phyloP scores from a whole-genome alignment of 768 basidiomycete species.

The Paxillus involutus region DNA sequence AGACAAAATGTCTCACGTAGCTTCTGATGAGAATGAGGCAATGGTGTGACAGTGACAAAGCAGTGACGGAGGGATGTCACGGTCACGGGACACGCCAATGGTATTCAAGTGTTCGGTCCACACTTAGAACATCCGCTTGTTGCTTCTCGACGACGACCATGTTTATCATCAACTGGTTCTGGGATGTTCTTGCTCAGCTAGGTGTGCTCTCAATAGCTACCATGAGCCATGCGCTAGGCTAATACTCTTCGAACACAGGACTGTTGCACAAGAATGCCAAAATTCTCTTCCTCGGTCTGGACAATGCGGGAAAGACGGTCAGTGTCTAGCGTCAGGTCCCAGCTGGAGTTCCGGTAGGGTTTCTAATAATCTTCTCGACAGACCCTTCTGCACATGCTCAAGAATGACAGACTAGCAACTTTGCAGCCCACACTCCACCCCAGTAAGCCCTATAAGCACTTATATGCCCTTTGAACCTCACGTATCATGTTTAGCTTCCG shows the following conservation, averaged over 20 bases:
- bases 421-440: slow-evolving; percentile 98
- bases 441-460: slow-evolving; percentile 53
- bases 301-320: slow-evolving; percentile 99
- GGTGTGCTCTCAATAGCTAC: slow-evolving; percentile 50
- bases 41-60: slow-evolving; percentile 15
- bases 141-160: slow-evolving; percentile 40
- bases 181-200: slow-evolving; percentile 91
- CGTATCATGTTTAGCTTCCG: slow-evolving; percentile 66
- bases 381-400: slow-evolving; percentile 98
- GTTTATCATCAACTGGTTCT: slow-evolving; percentile 95
- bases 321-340: slow-evolving; percentile 22
- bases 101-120: neutral
- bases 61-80: slow-evolving; percentile 10
- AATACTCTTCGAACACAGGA: slow-evolving; percentile 44
- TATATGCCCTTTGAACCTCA: slow-evolving; percentile 2
- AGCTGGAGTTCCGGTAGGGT: neutral
- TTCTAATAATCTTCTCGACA: slow-evolving; percentile 30
- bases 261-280: slow-evolving; percentile 98
- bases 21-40: no score
- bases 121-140: slow-evolving; percentile 19
- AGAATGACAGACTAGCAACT: slow-evolving; percentile 97
- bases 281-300: slow-evolving; percentile 97
- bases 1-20: no score
- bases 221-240: slow-evolving; percentile 3
- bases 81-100: slow-evolving; percentile 13